These are phyloP conservation scores for Aspergillus sp. DNA, from an alignment of 2,329 filamentous ascomycete species.

Conservation along the genomic window DNA sequence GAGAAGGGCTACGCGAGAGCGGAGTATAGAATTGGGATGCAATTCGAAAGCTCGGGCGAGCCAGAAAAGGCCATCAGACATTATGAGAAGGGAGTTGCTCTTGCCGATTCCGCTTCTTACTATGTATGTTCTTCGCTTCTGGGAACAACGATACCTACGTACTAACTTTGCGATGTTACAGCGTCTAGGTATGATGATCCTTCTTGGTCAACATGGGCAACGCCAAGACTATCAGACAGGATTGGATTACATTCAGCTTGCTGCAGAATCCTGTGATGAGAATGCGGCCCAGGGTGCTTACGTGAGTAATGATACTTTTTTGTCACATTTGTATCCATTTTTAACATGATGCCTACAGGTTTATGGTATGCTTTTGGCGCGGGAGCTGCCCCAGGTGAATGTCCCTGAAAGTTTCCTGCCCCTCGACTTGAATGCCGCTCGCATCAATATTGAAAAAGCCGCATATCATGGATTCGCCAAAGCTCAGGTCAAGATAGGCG, in stretches of 20 bases:
- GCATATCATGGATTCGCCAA: constrained; percentile 95
- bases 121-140: constrained; percentile 43
- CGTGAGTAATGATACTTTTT: constrained; percentile 31
- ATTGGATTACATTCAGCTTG: constrained; percentile 74
- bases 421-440: constrained; percentile 67
- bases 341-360: constrained; percentile 41
- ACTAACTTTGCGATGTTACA: constrained; percentile 39
- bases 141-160: constrained; percentile 1
- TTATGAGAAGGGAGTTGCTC: constrained; percentile 74
- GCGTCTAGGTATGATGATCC: constrained; percentile 93
- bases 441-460: constrained; percentile 90
- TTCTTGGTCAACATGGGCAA: constrained; percentile 90
- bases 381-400: constrained; percentile 84
- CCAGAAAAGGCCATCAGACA: constrained; percentile 85
- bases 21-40: constrained; percentile 97
- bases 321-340: neutral
- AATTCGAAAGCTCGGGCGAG: constrained; percentile 93
- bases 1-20: constrained; percentile 81
- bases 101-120: constrained; percentile 81
- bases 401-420: constrained; percentile 69
- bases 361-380: constrained; percentile 87
- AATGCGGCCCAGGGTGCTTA: constrained; percentile 96
- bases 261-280: constrained; percentile 85
- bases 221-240: constrained; percentile 73
- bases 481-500: constrained; percentile 94